Base-by-base conservation (phyloP, 208 protist species). In the Acanthamoeba royreba region DNA sequence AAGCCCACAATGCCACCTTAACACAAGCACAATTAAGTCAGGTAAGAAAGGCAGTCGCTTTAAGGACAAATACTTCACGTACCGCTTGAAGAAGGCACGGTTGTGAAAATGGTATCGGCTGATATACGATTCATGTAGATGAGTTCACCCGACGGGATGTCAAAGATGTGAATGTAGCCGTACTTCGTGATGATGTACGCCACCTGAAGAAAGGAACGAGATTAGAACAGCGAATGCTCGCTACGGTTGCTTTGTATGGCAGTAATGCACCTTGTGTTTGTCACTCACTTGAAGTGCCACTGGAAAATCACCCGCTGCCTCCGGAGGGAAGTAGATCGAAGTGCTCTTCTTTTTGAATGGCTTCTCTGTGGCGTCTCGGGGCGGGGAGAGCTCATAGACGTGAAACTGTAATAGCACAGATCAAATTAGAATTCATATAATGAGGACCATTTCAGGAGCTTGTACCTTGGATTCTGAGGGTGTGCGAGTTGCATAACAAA, bases 51-150 rank as follows among this genome's bases (percentile, higher is more conserved):
- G n/a, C n/a, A n/a, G n/a, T n/a, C n/a, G n/a, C n/a, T n/a, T n/a
- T n/a, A n/a, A n/a, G n/a, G n/a, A n/a, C n/a, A n/a, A n/a, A n/a
- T n/a, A n/a, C n/a, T 55, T 17, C 25, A n/a, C 69, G 40, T 7
- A 81, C 95, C 97, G 61, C 97, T 95, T 25, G 87, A 94, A 92
- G 99, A 96, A 46, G 95, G 92, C 1, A 98, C 97, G 42, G 99
- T 99, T 85, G 98, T 98, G 95, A 99, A 99, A 45, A 99, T 98
- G 45, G 98, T 98, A 69, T 93, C 90, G 31, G 81, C 43, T 1
- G 97, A 98, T 94, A 99, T 98, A 94, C 99, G 98, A 95, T 99
- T 99, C 93, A 97, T 97, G 92, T 98, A 98, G 86, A 99, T 97
- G 11, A 99, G 94, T 52, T 94, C 95, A 40, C 97, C 99, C n/a